phyloP scores from a whole-genome alignment of 495 filamentous ascomycete species.

The Penicillium verhagenii region DNA sequence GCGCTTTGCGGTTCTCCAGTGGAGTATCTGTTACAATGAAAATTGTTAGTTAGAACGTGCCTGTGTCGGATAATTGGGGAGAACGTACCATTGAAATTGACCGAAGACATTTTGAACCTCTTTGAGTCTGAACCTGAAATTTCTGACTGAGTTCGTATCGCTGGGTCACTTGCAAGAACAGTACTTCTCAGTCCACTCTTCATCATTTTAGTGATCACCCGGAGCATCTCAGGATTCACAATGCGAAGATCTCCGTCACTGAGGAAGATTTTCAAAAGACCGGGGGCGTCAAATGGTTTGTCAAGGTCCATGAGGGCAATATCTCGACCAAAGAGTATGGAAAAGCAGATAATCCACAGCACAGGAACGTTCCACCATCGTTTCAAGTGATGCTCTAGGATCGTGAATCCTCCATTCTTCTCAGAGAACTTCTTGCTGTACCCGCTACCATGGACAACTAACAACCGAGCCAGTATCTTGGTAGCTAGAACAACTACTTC shows the following conservation, averaged over 20 bases:
- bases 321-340: constrained; percentile 82
- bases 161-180: constrained; percentile 10
- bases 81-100: constrained; percentile 20
- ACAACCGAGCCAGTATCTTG: constrained; percentile 82
- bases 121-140: constrained; percentile 4
- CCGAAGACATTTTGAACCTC: constrained; percentile 21
- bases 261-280: constrained; percentile 67
- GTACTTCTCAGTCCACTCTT: constrained; percentile 68
- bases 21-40: constrained; percentile 8
- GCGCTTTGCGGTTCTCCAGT: constrained; percentile 9
- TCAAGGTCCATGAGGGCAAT: constrained; percentile 72
- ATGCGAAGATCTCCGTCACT: constrained; percentile 56
- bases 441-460: constrained; percentile 71
- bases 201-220: constrained; percentile 85
- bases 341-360: constrained; percentile 87
- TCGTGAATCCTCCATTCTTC: constrained; percentile 80
- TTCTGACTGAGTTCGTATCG: not conserved
- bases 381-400: constrained; percentile 77
- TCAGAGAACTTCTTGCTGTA: constrained; percentile 84
- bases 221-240: constrained; percentile 73
- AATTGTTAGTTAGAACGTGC: not conserved
- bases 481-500: constrained; percentile 78
- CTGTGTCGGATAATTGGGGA: not conserved
- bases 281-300: constrained; percentile 68
- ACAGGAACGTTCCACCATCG: constrained; percentile 85